Evolutionary conservation across 2,329 filamentous ascomycete species (phyloP).

Genomic region (Penicillium sp.): DNA sequence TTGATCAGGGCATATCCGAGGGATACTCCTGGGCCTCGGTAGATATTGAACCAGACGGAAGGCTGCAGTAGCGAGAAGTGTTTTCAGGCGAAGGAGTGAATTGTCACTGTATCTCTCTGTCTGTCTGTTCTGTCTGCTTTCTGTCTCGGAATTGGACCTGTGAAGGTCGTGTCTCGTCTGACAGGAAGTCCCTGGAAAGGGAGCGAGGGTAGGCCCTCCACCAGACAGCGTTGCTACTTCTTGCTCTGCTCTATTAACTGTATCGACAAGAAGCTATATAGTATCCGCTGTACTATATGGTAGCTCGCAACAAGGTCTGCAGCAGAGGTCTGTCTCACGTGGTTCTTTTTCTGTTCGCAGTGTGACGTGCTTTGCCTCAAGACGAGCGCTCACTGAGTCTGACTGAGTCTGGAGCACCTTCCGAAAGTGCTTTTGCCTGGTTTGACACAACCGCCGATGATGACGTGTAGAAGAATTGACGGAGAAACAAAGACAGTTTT

Average conservation of each 20-base stretch:
- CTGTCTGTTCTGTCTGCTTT: slow-evolving; percentile 27
- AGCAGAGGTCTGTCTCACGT: slow-evolving; percentile 28
- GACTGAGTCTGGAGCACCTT: not conserved
- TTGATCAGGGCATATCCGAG: not conserved
- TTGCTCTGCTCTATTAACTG: slow-evolving; percentile 67
- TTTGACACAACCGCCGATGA: not conserved
- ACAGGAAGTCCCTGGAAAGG: slow-evolving; percentile 70
- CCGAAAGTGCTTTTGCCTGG: slow-evolving; percentile 11
- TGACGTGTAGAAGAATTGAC: not conserved
- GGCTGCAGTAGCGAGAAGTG: slow-evolving; percentile 31
- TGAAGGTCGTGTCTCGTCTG: slow-evolving; percentile 61
- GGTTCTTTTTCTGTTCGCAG: slow-evolving; percentile 21
- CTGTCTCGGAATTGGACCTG: slow-evolving; percentile 33
- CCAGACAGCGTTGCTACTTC: slow-evolving; percentile 49
- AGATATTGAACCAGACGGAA: slow-evolving; percentile 27
- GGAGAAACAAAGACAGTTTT: not conserved
- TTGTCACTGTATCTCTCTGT: slow-evolving; percentile 32
- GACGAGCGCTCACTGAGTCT: not conserved
- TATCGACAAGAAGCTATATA: slow-evolving; percentile 70
- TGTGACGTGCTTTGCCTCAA: not conserved
- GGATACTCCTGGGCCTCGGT: slow-evolving; percentile 14
- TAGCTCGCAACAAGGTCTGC: slow-evolving; percentile 42
- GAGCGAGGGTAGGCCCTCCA: slow-evolving; percentile 51
- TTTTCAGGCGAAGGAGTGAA: slow-evolving; percentile 41
- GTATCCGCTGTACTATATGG: slow-evolving; percentile 52